phyloP scores from a whole-genome alignment of 805 yeast species.

The Saturnispora diversa region DNA sequence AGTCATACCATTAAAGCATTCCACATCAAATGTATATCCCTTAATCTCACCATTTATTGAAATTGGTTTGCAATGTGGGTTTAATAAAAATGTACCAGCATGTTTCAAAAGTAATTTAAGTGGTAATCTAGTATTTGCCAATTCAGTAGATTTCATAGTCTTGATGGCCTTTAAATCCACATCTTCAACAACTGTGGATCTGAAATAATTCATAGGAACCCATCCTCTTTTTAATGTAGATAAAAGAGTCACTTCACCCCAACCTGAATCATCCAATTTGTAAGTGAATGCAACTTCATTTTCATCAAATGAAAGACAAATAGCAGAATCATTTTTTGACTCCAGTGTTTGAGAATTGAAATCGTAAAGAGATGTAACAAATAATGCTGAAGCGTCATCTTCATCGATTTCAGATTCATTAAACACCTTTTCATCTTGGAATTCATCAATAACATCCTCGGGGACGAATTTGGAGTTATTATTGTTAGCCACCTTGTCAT shows the following conservation, averaged over 20 bases:
- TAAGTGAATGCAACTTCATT: constrained; percentile 72
- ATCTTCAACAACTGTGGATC: constrained; percentile 30
- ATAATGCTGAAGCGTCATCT: constrained; percentile 31
- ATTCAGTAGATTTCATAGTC: constrained; percentile 15
- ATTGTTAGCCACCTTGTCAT: not conserved
- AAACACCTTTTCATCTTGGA: constrained; percentile 9
- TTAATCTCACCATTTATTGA: constrained; percentile 28
- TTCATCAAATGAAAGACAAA: constrained; percentile 64
- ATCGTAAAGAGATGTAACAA: constrained; percentile 30
- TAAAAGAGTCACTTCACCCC: constrained; percentile 78
- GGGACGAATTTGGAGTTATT: constrained; percentile 1
- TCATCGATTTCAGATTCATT: constrained; percentile 16
- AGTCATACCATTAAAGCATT: constrained; percentile 54
- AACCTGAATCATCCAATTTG: constrained; percentile 71
- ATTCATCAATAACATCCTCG: not conserved
- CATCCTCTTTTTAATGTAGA: constrained; percentile 63
- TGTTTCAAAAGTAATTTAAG: constrained; percentile 49
- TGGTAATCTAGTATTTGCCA: constrained; percentile 42
- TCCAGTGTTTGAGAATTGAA: constrained; percentile 42
- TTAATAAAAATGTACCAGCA: constrained; percentile 56
- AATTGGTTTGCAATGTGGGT: constrained; percentile 48
- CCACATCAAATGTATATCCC: constrained; percentile 46
- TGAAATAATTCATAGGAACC: constrained; percentile 79
- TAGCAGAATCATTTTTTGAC: constrained; percentile 56
- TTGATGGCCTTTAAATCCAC: constrained; percentile 14